A percentile compares a stretch with the other conserved stretches of the same genome.
Evolutionary conservation across 2,329 filamentous ascomycete species (phyloP).

Genomic region (Cercospora beticola): DNA sequence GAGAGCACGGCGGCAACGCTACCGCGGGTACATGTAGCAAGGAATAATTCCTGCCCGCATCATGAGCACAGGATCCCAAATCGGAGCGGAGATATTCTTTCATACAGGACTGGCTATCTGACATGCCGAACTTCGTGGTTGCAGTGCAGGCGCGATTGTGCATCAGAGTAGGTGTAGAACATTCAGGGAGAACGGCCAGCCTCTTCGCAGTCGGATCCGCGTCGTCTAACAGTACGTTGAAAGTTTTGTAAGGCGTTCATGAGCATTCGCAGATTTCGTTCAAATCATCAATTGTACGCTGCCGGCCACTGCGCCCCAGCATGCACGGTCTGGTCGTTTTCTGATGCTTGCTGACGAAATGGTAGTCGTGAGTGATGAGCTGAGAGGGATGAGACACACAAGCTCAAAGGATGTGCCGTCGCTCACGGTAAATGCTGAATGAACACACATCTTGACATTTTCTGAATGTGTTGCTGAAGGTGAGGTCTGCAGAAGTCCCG

Average conservation of each 20-base stretch:
- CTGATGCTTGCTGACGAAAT: background rate
- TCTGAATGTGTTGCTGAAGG: background rate
- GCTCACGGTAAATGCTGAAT: background rate
- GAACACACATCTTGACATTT: background rate
- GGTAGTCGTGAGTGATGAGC: background rate
- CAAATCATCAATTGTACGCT: background rate
- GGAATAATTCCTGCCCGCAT: background rate
- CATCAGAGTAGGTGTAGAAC: background rate
- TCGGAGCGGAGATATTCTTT: background rate
- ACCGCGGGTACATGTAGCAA: background rate
- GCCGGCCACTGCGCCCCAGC: background rate
- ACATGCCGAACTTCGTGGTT: background rate
- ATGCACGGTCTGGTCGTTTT: background rate
- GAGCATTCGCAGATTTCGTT: background rate
- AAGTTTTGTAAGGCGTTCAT: background rate
- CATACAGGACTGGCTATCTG: background rate
- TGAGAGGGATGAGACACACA: background rate
- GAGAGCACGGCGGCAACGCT: background rate
- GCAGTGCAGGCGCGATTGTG: background rate
- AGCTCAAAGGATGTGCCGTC: background rate
- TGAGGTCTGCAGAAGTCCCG: background rate
- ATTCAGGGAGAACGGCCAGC: background rate
- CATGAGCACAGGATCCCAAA: background rate
- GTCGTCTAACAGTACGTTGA: background rate
- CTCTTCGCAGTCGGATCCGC: background rate